These are phyloP conservation scores for Arthrinium phaeospermum DNA, from an alignment of 2,329 filamentous ascomycete genomes.

Conservation along the genomic window DNA sequence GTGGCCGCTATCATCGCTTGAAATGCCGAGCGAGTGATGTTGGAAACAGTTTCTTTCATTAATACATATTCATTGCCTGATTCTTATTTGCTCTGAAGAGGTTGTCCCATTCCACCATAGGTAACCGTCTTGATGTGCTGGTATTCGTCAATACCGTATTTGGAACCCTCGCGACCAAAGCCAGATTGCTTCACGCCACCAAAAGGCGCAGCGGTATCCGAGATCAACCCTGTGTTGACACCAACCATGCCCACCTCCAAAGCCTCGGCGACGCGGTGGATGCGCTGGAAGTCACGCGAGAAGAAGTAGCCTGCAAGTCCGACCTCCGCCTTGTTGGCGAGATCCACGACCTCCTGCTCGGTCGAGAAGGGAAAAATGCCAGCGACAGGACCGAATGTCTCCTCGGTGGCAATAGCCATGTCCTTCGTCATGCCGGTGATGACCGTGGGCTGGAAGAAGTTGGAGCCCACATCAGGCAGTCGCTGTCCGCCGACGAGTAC, in stretches of 20 bases:
- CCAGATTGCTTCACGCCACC: slow-evolving; percentile 85
- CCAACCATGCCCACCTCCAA: slow-evolving; percentile 89
- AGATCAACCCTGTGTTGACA: slow-evolving; percentile 76
- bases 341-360: slow-evolving; percentile 83
- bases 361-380: slow-evolving; percentile 88
- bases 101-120: slow-evolving; percentile 60
- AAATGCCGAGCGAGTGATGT: not conserved
- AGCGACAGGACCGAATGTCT: slow-evolving; percentile 95
- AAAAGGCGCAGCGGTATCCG: slow-evolving; percentile 66
- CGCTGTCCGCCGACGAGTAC: slow-evolving; percentile 77
- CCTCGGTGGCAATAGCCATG: slow-evolving; percentile 85
- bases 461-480: slow-evolving; percentile 74
- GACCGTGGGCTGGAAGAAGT: slow-evolving; percentile 91
- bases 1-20: not conserved
- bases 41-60: not conserved
- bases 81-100: slow-evolving; percentile 51
- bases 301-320: slow-evolving; percentile 96
- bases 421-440: slow-evolving; percentile 83
- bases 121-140: slow-evolving; percentile 71
- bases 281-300: slow-evolving; percentile 66
- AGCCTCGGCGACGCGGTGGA: slow-evolving; percentile 67
- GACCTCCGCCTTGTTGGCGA: slow-evolving; percentile 84
- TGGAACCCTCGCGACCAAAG: slow-evolving; percentile 79
- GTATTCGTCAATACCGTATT: slow-evolving; percentile 80
- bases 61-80: not conserved